Percentiles rank a stretch among this genome's conserved stretches.
These are phyloP conservation scores for Stylosanthes scabra DNA, from an alignment of 331 rosid genomes.

Conservation along the genomic window DNA sequence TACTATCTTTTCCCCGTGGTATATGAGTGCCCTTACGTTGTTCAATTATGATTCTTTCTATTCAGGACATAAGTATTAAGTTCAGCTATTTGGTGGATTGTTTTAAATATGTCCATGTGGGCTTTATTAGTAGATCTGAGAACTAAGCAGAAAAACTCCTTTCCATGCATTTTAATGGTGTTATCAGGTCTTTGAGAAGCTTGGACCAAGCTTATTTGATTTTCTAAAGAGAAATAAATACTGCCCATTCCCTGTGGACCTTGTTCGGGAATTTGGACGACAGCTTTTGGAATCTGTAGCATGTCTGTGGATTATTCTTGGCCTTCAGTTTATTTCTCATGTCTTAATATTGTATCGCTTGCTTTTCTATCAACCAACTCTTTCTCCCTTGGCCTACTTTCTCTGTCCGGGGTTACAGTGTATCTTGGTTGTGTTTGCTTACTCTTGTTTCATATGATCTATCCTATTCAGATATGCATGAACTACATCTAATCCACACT, in stretches of 20 bases:
- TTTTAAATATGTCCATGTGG: slow-evolving; percentile 45
- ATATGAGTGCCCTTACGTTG: slow-evolving; percentile 24
- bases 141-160: slow-evolving; percentile 76
- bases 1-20: not conserved
- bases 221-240: slow-evolving; percentile 77
- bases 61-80: slow-evolving; percentile 33
- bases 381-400: slow-evolving; percentile 51
- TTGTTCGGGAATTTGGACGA: slow-evolving; percentile 77
- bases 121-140: slow-evolving; percentile 62
- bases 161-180: slow-evolving; percentile 70
- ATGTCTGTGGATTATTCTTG: slow-evolving; percentile 74
- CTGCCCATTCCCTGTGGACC: slow-evolving; percentile 83
- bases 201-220: slow-evolving; percentile 81
- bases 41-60: slow-evolving; percentile 18
- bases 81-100: slow-evolving; percentile 36
- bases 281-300: slow-evolving; percentile 84
- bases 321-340: slow-evolving; percentile 60
- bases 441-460: slow-evolving; percentile 44
- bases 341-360: slow-evolving; percentile 39
- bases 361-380: slow-evolving; percentile 43
- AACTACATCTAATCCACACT: slow-evolving; percentile 71
- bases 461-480: slow-evolving; percentile 79
- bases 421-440: slow-evolving; percentile 43
- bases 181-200: slow-evolving; percentile 81
- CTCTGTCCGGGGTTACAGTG: slow-evolving; percentile 51